A percentile compares a stretch with the other conserved stretches of the same genome.
These are phyloP conservation scores for Phoma sp. DNA, from an alignment of 2,329 filamentous ascomycete species.

Conservation along the genomic window DNA sequence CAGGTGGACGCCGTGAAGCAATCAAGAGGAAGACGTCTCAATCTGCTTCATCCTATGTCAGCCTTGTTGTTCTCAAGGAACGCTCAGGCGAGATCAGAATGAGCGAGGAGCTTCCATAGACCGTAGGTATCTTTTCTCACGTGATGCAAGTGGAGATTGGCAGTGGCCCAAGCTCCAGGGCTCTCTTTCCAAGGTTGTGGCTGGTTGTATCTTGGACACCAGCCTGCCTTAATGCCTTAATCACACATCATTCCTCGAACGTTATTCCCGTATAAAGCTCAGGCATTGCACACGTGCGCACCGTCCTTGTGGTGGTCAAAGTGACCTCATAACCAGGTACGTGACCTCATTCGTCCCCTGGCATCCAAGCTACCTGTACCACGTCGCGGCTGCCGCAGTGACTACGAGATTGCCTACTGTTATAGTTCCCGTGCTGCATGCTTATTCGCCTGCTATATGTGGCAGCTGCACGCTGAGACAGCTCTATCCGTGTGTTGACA, in stretches of 20 bases:
- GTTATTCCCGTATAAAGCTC: neutral
- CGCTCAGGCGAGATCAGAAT: too few relatives aligned
- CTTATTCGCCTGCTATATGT: neutral
- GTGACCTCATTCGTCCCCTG: slow-evolving; percentile 12
- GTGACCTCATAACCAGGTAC: slow-evolving; percentile 5
- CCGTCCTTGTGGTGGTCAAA: neutral
- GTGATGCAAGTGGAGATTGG: slow-evolving; percentile 12
- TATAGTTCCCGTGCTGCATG: neutral
- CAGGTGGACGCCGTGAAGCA: too few relatives aligned
- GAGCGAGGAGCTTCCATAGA: too few relatives aligned
- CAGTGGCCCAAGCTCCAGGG: neutral
- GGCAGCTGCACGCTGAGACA: neutral
- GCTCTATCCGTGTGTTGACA: slow-evolving; percentile 2
- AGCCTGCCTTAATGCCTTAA: neutral
- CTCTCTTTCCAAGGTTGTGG: slow-evolving; percentile 13
- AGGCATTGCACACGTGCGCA: neutral
- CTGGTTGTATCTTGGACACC: slow-evolving; percentile 6
- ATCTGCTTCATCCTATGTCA: too few relatives aligned
- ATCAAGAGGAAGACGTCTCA: too few relatives aligned
- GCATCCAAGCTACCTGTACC: slow-evolving; percentile 1
- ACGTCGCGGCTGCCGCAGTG: neutral
- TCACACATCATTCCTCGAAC: neutral
- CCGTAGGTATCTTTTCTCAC: neutral
- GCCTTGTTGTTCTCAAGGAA: too few relatives aligned
- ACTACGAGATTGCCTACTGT: neutral